Base-by-base conservation (phyloP, 306 rosid species). In the Glycyrrhiza uralensis region DNA sequence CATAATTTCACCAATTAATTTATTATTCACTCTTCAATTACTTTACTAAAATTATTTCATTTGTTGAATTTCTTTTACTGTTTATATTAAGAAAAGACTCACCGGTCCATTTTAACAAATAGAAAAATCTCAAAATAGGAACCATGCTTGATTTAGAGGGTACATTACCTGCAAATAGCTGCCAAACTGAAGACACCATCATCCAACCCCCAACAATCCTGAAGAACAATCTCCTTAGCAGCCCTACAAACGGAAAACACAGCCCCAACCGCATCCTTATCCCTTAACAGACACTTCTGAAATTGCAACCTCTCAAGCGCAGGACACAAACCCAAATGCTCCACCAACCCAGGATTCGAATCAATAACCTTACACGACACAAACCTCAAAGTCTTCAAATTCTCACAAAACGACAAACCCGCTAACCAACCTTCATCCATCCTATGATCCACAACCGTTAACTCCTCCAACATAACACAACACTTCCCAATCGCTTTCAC, bases 351-450 rank as follows among this genome's bases (percentile, higher is more conserved):
- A 0, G 93, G 95, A 76, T 56, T 74, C 1, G 66, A 67, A 62
- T 92, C 98, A 30, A 92, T 87, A 68, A 75, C 83, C 71, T 72
- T 84, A 64, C 95, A 92, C 0, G 92, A 88, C 49, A 64, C 79
- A 63, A 92, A 71, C 83, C 83, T 90, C 75, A 92, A 49, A 52
- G 90, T 87, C 86, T 88, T 92, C 79, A 92, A 88, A 81, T 90
- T 92, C 70, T 87, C 90, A 29, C 98, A 90, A 69, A 67, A 92
- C 0, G 95, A 76, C 26, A 92, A 74, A 24, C 83, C 98, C 0
- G 92, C 90, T 52, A 90, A 55, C 98, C 98, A 92, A n/a, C 96
- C 98, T 35, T 76, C 69, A 28, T 92, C 98, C 98, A 92, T 92
- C 76, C 91, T 86, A 42, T 90, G 98, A 76, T 90, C 92, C 49